Evolutionary conservation across 805 yeast species (phyloP).

Genomic region (Starmera caribaea): DNA sequence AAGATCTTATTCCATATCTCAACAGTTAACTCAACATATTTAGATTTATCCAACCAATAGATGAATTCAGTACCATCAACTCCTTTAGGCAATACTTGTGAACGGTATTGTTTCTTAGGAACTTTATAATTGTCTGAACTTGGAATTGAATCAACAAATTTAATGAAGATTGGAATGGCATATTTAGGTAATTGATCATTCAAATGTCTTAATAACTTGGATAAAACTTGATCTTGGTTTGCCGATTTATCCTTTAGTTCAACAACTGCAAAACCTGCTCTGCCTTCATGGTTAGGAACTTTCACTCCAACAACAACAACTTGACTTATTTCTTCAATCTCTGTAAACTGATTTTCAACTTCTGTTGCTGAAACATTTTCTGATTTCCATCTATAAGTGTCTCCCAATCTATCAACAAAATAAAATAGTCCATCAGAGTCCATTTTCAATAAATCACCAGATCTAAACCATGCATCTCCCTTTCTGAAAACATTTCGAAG

Average conservation of each 20-base stretch:
- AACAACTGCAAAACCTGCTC: constrained; percentile 85
- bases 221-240: constrained; percentile 24
- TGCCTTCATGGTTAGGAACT: constrained; percentile 84
- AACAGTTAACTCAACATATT: constrained; percentile 47
- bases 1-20: constrained; percentile 41
- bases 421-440: constrained; percentile 64
- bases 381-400: constrained; percentile 93
- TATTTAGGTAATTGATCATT: constrained; percentile 57
- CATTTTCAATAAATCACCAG: constrained; percentile 71
- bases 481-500: constrained; percentile 62
- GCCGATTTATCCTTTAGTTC: constrained; percentile 32
- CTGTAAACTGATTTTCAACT: constrained; percentile 66
- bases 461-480: constrained; percentile 88
- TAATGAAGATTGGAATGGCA: constrained; percentile 78
- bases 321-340: constrained; percentile 35
- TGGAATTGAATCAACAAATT: constrained; percentile 51
- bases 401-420: constrained; percentile 90
- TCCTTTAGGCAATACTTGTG: constrained; percentile 64
- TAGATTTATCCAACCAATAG: constrained; percentile 56
- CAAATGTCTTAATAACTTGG: constrained; percentile 27
- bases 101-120: constrained; percentile 56
- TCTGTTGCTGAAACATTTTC: constrained; percentile 92
- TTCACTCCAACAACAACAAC: constrained; percentile 82
- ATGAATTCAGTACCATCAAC: constrained; percentile 46
- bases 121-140: constrained; percentile 79